Base-by-base conservation (phyloP, 2,329 filamentous ascomycete species). In the Plenodomus biglobosus region DNA sequence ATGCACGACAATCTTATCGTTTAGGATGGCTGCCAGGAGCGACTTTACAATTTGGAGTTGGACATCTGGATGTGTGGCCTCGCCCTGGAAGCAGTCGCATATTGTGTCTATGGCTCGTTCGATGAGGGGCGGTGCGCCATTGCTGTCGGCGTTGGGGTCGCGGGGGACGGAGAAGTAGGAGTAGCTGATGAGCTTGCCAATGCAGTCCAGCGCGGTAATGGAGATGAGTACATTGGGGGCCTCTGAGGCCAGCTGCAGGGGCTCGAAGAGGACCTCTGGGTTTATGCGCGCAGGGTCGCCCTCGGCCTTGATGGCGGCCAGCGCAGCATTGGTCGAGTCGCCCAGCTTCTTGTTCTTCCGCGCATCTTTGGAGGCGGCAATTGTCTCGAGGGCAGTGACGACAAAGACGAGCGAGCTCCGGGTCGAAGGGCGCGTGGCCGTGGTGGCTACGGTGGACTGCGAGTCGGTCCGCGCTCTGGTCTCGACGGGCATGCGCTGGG, bases 1-100 rank as follows among this genome's bases (percentile, higher is more conserved):
- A 71, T 99, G 94, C 1, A 99, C 95, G 37, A 99, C 91, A 57
- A 97, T 96, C 76, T 97, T 99, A 77, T 99, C 94, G 69, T 97
- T 97, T 56, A 99, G 78, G 13, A 99, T 94, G 13, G 95, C 95
- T 13, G 94, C 92, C 50, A 99, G 78, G 50, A 99, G 79, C 1
- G 94, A 97, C 76, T 99, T 97, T 71, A 99, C 90, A 61, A 99
- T 99, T 75, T 99, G 94, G 62, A 97, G 83, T 73, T 99, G 94
- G 40, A 97, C 87, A 71, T 96, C 92, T 43, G 87, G 82, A 3
- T 90, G 86, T 0, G 95, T 99, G 1, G 89, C 89, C 75, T 99
- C 94, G 68, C 94, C 92, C 69, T 97, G 92, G 70, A 99, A 99
- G 72, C 94, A 99, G 69, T 97, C 92, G 79, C 94, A 99, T 78